A percentile compares a stretch with the other conserved stretches of the same genome.
phyloP scores from a whole-genome alignment of 2,329 filamentous ascomycete genomes.

The Fusarium neocosmosporiellum region DNA sequence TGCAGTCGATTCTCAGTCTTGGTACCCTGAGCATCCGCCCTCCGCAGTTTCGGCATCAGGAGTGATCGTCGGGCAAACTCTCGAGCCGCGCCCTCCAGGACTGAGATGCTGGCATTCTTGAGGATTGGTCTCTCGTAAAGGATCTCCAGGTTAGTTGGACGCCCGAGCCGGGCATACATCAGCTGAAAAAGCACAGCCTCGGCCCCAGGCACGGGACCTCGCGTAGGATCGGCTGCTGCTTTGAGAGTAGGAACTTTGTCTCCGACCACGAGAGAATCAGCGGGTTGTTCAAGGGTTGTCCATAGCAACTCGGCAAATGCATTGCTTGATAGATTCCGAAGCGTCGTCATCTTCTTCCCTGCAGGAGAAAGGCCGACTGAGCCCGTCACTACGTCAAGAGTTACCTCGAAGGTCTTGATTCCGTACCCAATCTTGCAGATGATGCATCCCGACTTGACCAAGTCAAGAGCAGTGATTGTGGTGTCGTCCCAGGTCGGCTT shows the following conservation, averaged over 20 bases:
- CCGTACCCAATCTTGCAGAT: not conserved
- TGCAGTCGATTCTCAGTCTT: not conserved
- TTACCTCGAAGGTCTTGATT: not conserved
- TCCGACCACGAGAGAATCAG: not conserved
- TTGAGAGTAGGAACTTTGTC: not conserved
- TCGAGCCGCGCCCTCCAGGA: not conserved
- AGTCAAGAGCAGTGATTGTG: not conserved
- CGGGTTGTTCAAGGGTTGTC: not conserved
- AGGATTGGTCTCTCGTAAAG: not conserved
- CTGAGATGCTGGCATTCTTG: not conserved
- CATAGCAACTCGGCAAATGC: not conserved
- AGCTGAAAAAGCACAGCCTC: not conserved
- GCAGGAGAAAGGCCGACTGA: not conserved
- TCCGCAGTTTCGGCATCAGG: not conserved
- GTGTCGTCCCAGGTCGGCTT: not conserved
- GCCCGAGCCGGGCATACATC: not conserved
- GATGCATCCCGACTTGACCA: not conserved
- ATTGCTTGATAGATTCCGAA: not conserved
- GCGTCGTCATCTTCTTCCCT: not conserved
- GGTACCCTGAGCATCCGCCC: not conserved
- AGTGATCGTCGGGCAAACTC: not conserved
- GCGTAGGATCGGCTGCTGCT: not conserved
- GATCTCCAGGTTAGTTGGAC: not conserved
- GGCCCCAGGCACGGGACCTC: not conserved
- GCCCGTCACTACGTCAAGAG: not conserved